Conservation (phyloP, 140 eudicot genomes). For the Ambrosia hybrid region DNA sequence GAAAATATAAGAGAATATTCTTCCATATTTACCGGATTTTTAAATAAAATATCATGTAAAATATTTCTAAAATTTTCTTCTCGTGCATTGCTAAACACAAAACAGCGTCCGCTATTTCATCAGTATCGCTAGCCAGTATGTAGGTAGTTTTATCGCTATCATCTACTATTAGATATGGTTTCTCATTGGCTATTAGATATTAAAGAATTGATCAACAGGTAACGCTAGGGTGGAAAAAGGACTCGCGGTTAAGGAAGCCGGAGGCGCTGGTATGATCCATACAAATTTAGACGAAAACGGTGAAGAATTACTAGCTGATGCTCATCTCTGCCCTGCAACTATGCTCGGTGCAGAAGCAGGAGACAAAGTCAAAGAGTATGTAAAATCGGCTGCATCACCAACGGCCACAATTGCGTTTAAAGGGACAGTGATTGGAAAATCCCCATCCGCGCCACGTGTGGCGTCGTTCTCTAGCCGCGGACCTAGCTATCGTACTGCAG, state of each 20-base stretch:
- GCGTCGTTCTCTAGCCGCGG: constrained; percentile 73
- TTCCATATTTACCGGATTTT: too few species aligned
- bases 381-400: constrained; percentile 52
- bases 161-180: too few species aligned
- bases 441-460: constrained; percentile 73
- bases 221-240: constrained; percentile 94
- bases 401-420: constrained; percentile 72
- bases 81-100: too few species aligned
- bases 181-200: too few species aligned
- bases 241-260: constrained; percentile 75
- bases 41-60: too few species aligned
- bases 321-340: constrained; percentile 80
- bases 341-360: constrained; percentile 78
- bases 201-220: too few species aligned
- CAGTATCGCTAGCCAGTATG: too few species aligned
- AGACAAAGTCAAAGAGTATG: constrained; percentile 57
- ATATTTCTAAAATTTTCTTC: too few species aligned
- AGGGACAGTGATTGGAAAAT: constrained; percentile 74
- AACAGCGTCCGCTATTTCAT: too few species aligned
- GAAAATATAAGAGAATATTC: too few species aligned
- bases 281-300: constrained; percentile 81
- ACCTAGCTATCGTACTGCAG: constrained; percentile 76
- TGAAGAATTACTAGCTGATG: constrained; percentile 87
- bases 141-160: too few species aligned
- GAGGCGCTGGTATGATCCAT: constrained; percentile 88